Evolutionary conservation across 169 alveolate genomes (phyloP).

Genomic region (Plasmodium cynomolgi): DNA sequence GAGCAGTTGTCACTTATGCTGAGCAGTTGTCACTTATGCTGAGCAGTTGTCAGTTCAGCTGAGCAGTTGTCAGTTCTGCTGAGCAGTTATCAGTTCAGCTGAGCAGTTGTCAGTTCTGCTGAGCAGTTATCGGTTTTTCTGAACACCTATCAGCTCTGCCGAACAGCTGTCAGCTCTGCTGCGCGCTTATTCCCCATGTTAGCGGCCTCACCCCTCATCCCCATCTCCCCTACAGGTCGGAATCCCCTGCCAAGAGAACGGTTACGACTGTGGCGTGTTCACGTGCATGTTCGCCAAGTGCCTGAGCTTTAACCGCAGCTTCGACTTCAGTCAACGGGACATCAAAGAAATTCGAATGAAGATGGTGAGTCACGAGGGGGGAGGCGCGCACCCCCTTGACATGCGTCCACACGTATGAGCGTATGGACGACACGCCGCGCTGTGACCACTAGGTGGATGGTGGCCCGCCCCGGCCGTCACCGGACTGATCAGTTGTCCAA

Average conservation of each 20-base stretch:
- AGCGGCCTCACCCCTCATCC: neutral
- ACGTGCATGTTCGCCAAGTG: constrained; percentile 92
- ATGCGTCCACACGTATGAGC: neutral
- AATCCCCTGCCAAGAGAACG: constrained; percentile 88
- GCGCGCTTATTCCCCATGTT: neutral
- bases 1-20: too few relatives aligned
- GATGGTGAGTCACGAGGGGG: constrained; percentile 80
- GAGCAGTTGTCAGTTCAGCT: neutral
- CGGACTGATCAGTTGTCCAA: neutral
- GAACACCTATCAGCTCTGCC: too few relatives aligned
- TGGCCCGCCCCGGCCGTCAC: neutral
- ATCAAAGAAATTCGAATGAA: constrained; percentile 77
- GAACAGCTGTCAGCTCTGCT: neutral
- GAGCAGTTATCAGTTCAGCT: neutral
- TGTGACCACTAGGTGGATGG: neutral
- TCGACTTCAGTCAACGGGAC: constrained; percentile 86
- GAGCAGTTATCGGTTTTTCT: neutral
- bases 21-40: too few relatives aligned
- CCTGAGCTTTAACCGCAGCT: constrained; percentile 81
- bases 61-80: neutral
- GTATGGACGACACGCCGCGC: neutral
- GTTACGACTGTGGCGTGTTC: constrained; percentile 92
- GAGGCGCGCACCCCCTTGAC: neutral
- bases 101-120: neutral
- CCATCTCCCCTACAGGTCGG: constrained; percentile 13